phyloP scores from a whole-genome alignment of 352 stramenopile genomes.

The Pythium sukuiense region DNA sequence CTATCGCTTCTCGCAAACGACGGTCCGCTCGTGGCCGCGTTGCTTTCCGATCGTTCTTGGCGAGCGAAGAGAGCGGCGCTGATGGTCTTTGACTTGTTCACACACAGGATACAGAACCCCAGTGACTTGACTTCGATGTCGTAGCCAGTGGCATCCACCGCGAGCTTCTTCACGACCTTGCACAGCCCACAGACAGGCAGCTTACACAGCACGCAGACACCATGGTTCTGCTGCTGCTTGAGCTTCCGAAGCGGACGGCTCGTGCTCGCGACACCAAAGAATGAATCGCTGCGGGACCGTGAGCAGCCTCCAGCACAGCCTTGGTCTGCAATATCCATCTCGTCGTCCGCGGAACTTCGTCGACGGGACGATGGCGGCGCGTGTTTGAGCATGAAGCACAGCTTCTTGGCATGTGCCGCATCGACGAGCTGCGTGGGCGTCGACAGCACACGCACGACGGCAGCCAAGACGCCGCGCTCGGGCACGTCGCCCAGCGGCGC shows the following conservation, averaged over 20 bases:
- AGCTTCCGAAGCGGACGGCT: constrained; percentile 2
- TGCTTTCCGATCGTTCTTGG: constrained; percentile 9
- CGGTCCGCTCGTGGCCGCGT: not conserved
- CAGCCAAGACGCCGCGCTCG: constrained; percentile 16
- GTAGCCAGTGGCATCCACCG: constrained; percentile 15
- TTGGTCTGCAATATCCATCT: constrained; percentile 1
- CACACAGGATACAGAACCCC: constrained; percentile 22
- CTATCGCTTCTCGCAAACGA: not conserved
- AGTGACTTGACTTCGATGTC: constrained; percentile 17
- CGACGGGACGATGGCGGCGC: constrained; percentile 8
- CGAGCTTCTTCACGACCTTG: constrained; percentile 26
- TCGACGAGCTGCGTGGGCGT: constrained; percentile 10
- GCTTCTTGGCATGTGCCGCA: constrained; percentile 20
- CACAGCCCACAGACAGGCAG: constrained; percentile 19
- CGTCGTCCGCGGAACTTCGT: not conserved
- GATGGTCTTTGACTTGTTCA: constrained; percentile 21
- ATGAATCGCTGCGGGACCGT: constrained; percentile 14
- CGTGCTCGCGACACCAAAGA: constrained; percentile 13
- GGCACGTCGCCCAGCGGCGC: constrained; percentile 23
- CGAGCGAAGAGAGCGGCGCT: constrained; percentile 17
- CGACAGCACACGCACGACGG: constrained; percentile 10
- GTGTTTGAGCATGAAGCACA: constrained; percentile 20
- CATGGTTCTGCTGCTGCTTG: constrained; percentile 11
- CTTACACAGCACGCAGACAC: constrained; percentile 25
- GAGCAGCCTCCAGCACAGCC: constrained; percentile 19